Conservation (phyloP, 768 basidiomycete species). For the Cyclocybe aegerita region DNA sequence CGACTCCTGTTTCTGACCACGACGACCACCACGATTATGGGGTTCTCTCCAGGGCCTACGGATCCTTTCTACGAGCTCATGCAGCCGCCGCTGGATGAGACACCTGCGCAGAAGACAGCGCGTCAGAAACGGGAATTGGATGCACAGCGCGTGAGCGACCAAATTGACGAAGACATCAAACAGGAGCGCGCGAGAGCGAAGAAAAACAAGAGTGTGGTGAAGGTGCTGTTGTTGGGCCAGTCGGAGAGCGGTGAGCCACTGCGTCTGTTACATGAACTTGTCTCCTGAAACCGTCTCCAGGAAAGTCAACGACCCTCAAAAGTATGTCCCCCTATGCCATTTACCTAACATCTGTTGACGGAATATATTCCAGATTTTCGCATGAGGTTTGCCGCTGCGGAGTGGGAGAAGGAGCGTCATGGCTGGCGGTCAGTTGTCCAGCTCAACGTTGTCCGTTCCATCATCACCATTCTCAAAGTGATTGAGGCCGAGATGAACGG, state of each 20-base stretch:
- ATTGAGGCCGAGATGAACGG: constrained; percentile 55
- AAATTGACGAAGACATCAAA: constrained; percentile 61
- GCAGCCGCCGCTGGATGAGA: constrained; percentile 52
- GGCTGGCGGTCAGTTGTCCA: constrained; percentile 80
- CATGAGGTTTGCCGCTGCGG: constrained; percentile 59
- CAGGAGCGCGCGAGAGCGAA: constrained; percentile 42
- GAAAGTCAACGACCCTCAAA: constrained; percentile 71
- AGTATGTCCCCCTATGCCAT: constrained; percentile 33
- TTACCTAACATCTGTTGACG: constrained; percentile 3
- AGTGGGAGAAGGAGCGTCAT: constrained; percentile 66
- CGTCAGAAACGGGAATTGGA: constrained; percentile 46
- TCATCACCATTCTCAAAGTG: constrained; percentile 63
- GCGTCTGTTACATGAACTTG: constrained; percentile 3
- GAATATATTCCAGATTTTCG: constrained; percentile 56
- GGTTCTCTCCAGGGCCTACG: constrained; percentile 30
- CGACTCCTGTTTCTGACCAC: constrained; percentile 1
- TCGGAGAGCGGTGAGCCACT: constrained; percentile 58
- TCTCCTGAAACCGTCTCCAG: constrained; percentile 19
- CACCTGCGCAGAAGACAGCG: constrained; percentile 46
- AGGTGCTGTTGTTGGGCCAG: constrained; percentile 63
- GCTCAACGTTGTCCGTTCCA: constrained; percentile 74
- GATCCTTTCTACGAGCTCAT: constrained; percentile 48
- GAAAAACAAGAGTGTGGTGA: constrained; percentile 48
- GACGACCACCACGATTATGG: constrained; percentile 26
- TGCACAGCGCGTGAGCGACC: constrained; percentile 49